Evolutionary conservation across 2,329 filamentous ascomycete species (phyloP), one percentile per base, ranked within the genome.

Genomic region (Colletotrichum echinochloae): DNA sequence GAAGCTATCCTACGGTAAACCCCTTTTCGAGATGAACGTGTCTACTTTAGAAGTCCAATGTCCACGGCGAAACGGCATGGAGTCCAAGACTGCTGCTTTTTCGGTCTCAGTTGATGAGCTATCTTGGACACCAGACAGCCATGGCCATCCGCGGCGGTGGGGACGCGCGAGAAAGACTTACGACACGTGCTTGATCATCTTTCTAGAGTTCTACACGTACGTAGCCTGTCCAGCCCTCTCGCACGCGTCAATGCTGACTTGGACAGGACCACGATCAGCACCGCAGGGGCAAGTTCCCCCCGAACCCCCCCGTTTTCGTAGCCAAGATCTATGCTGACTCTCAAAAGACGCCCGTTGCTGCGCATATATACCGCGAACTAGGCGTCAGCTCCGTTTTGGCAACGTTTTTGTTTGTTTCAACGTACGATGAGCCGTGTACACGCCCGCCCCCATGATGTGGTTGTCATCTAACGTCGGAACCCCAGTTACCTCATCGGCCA

Each of bases 171-270:
- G 66, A 16, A 69, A 69, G 41, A 33, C 26, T 2, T 69, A 66
- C 2, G 66, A 69, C 6, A 69, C 66, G 8, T 46, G 54, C 28
- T 11, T 55, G 6, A 48, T 69, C 3, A 54, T 66, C 6, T 69
- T 69, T n/a, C 37, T 69, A 0, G 66, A 69, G 30, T 69, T 69
- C 14, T 69, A 60, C 37, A 69, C 66, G 66, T 66, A 55, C 1
- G n/a, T n/a, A n/a, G n/a, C n/a, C n/a, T n/a, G n/a, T n/a, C n/a
- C n/a, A n/a, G n/a, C n/a, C n/a, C n/a, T n/a, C n/a, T n/a, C n/a
- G 0, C 1, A 0, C 7, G 7, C 0, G n/a, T n/a, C 18, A 7
- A 4, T 7, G n/a, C 14, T 65, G 16, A 60, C 54, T 0, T 33
- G 26, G 26, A 9, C 3, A 66, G 54, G 8, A 66, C 61, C 0